These are phyloP conservation scores for Sclerotinia nivalis DNA, from an alignment of 2,329 filamentous ascomycete genomes.

Conservation along the genomic window DNA sequence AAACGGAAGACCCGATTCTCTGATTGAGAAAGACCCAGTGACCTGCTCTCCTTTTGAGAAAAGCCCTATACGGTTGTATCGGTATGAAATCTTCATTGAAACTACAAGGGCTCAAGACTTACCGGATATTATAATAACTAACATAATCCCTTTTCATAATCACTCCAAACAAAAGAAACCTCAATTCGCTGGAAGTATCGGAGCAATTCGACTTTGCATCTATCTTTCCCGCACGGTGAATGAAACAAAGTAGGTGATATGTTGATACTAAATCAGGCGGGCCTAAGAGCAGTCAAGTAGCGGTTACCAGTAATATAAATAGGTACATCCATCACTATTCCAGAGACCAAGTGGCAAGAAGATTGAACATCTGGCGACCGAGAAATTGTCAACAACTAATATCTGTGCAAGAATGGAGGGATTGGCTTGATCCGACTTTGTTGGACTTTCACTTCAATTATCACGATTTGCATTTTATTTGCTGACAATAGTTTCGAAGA, in stretches of 20 bases:
- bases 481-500: not conserved
- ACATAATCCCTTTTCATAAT: rapidly evolving
- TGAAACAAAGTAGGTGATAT: not conserved
- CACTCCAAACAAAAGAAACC: rapidly evolving
- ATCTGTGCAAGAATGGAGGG: not conserved
- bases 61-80: rapidly evolving
- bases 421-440: not conserved
- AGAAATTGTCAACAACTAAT: no score
- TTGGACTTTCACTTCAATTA: not conserved
- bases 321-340: no score
- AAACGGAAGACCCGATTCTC: not conserved
- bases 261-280: not conserved
- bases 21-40: not conserved
- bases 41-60: no score
- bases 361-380: no score
- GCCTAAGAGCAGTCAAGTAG: no score
- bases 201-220: not conserved
- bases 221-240: no score
- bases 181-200: not conserved
- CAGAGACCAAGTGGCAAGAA: no score
- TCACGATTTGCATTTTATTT: rapidly evolving
- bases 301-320: no score
- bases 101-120: no score
- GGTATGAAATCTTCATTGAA: rapidly evolving
- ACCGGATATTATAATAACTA: not conserved